Base-by-base conservation (phyloP, 106 monocot species). In the Dioscorea dumetorum region DNA sequence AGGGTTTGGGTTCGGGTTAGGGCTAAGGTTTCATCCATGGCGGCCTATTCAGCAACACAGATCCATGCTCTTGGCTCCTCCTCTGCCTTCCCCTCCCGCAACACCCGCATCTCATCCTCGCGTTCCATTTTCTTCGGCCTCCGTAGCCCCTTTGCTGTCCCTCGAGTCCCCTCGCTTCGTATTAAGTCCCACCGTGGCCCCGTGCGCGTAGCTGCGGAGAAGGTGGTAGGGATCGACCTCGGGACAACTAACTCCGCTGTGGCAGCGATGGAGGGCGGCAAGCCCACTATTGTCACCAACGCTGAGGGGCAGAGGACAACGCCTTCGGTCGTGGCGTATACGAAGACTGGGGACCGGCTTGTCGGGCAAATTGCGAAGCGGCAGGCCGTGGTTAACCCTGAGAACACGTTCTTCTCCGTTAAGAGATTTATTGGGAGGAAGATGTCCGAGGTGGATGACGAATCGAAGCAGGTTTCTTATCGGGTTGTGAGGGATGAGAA, bases 221-320 rank as follows among this genome's bases (percentile, higher is more conserved):
- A 90, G 78, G 90, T 93, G 51, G 94, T 94, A 0, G 94, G 94
- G 32, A 94, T 94, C 48, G 94, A 94, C 79, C 83, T 94, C 20
- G 94, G 94, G 49, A 94, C 94, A 5, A 95, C 94, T 12, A 95
- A 95, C 79, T 95, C 94, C 35, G 94, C 94, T 6, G 94, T 95
- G 24, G 94, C 94, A n/a, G 94, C 91, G 51, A 95, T 91, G 94
- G 94, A 95, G 63, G 94, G 94, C 22, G 94, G 94, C 50, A 91
- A 91, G 79, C 94, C 94, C 53, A 95, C 94, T 24, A 91, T 95
- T 68, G 81, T 91, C 14, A 95, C 94, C 28, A 95, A 95, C 85
- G 94, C 83, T 19, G 91, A 95, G 79, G 94, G 91, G 24, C 91
- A 91, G 85, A 70, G 94, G 67, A 95, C 94, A 54, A 95, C 94